phyloP scores from a whole-genome alignment of 805 yeast species.

The Saturnispora hagleri region DNA sequence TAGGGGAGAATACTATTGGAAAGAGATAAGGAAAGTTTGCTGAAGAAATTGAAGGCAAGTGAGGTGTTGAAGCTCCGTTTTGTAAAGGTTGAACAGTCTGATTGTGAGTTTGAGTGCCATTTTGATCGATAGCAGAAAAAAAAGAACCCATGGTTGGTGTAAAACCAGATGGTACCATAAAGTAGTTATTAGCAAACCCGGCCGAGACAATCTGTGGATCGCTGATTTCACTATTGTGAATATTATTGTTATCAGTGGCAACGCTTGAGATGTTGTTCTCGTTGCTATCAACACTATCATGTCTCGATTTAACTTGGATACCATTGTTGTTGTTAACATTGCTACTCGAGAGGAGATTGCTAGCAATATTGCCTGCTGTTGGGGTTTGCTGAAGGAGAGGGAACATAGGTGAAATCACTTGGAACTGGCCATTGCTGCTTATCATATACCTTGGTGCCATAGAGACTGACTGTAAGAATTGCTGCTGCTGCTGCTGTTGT shows the following conservation, averaged over 20 bases:
- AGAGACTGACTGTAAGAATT: neutral
- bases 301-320: neutral
- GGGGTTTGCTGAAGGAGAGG: neutral
- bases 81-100: neutral
- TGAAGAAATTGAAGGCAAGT: constrained; percentile 5
- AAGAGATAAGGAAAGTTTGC: constrained; percentile 1
- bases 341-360: neutral
- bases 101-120: neutral
- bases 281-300: neutral
- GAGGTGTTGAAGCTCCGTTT: neutral
- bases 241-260: neutral
- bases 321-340: neutral
- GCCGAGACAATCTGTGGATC: constrained; percentile 1
- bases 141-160: neutral
- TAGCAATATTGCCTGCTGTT: neutral
- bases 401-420: constrained; percentile 1
- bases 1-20: constrained; percentile 4
- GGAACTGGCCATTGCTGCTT: neutral
- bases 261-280: neutral
- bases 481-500: neutral
- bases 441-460: neutral
- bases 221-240: neutral
- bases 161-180: neutral
- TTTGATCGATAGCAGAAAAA: neutral
- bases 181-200: constrained; percentile 1